These are phyloP conservation scores for Groenewaldozyma auringiensis DNA, from an alignment of 1,139 yeast genomes.

Conservation along the genomic window DNA sequence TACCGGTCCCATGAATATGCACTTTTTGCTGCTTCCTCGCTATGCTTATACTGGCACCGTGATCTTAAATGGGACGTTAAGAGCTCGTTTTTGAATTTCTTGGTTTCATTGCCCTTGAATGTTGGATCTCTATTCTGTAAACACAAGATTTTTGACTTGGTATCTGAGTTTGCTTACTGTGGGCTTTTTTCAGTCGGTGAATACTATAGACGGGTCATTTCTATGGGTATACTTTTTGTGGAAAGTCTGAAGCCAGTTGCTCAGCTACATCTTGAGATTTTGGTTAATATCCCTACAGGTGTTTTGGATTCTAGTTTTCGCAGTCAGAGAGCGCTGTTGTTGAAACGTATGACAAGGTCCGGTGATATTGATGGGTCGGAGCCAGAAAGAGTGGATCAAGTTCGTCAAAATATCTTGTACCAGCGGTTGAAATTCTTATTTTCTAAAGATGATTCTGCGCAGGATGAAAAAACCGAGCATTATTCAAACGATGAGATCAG, in stretches of 20 bases:
- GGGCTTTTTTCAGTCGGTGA: slow-evolving; percentile 53
- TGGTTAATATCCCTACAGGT: slow-evolving; percentile 45
- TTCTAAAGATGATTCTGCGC: slow-evolving; percentile 7
- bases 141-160: slow-evolving; percentile 41
- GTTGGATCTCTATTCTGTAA: slow-evolving; percentile 21
- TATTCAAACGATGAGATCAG: slow-evolving; percentile 9
- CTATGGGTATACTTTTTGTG: slow-evolving; percentile 68
- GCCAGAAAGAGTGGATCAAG: neutral
- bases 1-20: slow-evolving; percentile 20
- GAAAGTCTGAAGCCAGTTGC: slow-evolving; percentile 27
- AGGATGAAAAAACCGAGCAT: slow-evolving; percentile 8
- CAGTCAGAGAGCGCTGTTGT: slow-evolving; percentile 21
- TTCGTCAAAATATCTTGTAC: neutral
- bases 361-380: slow-evolving; percentile 4
- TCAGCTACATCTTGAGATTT: slow-evolving; percentile 42
- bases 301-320: slow-evolving; percentile 11
- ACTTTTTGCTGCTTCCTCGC: slow-evolving; percentile 20
- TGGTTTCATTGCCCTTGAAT: slow-evolving; percentile 19
- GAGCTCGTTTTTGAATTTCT: slow-evolving; percentile 24
- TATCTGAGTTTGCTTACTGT: slow-evolving; percentile 47
- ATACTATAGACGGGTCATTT: slow-evolving; percentile 68
- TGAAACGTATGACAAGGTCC: slow-evolving; percentile 13
- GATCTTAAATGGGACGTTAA: slow-evolving; percentile 24
- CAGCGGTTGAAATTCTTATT: neutral
- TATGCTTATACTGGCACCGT: slow-evolving; percentile 19